Evolutionary conservation across 2,329 filamentous ascomycete genomes (phyloP).

Genomic region (Bipolaris bicolor): DNA sequence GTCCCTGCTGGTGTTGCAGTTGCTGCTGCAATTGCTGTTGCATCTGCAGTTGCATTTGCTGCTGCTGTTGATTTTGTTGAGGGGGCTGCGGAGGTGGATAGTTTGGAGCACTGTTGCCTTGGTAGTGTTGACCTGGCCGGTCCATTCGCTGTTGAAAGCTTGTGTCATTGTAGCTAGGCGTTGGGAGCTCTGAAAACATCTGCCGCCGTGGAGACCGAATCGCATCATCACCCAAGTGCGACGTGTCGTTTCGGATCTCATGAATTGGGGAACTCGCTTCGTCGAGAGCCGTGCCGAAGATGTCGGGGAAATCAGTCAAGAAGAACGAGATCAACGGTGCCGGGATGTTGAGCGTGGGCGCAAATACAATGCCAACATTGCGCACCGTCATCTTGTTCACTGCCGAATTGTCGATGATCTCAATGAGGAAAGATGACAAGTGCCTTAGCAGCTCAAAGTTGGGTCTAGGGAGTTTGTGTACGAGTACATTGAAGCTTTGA

Average conservation of each 20-base stretch:
- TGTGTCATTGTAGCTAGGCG: conserved; percentile 66
- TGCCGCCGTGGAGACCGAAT: conserved; percentile 69
- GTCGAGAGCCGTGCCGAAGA: conserved; percentile 77
- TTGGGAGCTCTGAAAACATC: conserved; percentile 70
- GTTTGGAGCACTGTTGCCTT: conserved; percentile 27
- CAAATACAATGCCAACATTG: conserved; percentile 97
- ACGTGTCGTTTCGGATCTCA: conserved; percentile 53
- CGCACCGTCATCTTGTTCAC: conserved; percentile 98
- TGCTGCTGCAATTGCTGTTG: conserved; percentile 25
- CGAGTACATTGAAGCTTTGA: conserved; percentile 74
- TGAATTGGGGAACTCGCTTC: conserved; percentile 54
- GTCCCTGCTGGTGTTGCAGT: neutral
- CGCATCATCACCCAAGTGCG: conserved; percentile 59
- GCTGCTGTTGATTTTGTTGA: conserved; percentile 32
- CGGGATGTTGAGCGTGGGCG: conserved; percentile 94
- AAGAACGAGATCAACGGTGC: conserved; percentile 94
- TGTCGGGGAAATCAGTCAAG: conserved; percentile 83
- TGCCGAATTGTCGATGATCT: conserved; percentile 87
- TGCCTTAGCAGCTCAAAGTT: conserved; percentile 85
- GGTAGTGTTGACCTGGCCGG: conserved; percentile 33
- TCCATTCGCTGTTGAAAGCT: conserved; percentile 51
- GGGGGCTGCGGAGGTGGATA: conserved; percentile 36
- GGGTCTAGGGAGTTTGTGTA: conserved; percentile 77
- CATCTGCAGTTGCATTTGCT: conserved; percentile 26
- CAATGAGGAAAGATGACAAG: conserved; percentile 85